phyloP scores from a whole-genome alignment of 768 basidiomycete species.

The Mrakia frigida region DNA sequence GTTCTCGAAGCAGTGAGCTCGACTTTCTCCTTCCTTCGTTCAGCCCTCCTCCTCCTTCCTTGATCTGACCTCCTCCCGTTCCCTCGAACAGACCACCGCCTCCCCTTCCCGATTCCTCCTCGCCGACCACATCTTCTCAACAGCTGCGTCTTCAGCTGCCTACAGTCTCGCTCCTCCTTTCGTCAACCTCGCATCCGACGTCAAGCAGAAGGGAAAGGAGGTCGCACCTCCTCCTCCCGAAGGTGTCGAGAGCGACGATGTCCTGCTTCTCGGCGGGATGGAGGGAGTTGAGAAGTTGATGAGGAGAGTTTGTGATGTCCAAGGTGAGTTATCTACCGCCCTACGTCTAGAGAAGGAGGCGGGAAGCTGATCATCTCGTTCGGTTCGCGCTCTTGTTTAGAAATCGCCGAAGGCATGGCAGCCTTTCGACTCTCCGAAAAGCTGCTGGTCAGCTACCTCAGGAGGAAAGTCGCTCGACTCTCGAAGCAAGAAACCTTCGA shows the following conservation, averaged over 20 bases:
- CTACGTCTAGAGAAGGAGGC: background rate
- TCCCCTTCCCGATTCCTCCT: constrained; percentile 29
- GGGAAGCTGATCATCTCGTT: background rate
- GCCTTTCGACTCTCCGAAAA: constrained; percentile 14
- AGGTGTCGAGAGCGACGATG: constrained; percentile 19
- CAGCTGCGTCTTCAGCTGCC: constrained; percentile 5
- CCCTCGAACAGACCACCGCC: constrained; percentile 22
- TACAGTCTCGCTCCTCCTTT: constrained; percentile 21
- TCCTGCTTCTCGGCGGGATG: constrained; percentile 4
- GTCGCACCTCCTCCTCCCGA: background rate
- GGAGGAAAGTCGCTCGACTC: constrained; percentile 18
- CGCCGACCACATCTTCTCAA: constrained; percentile 30
- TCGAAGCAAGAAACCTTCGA: constrained; percentile 15
- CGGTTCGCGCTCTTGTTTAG: background rate
- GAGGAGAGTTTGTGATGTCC: constrained; percentile 22
- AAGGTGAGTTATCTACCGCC: background rate
- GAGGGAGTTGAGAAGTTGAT: constrained; percentile 5
- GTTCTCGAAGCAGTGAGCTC: constrained; percentile 21
- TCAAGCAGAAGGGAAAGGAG: constrained; percentile 6
- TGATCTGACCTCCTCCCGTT: background rate
- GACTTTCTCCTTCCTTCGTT: background rate
- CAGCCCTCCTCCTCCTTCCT: background rate
- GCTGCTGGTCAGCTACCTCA: constrained; percentile 18
- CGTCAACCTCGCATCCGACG: background rate
- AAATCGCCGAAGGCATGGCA: constrained; percentile 6